phyloP scores from a whole-genome alignment of 1,139 yeast species.

The Nadsonia commutata region DNA sequence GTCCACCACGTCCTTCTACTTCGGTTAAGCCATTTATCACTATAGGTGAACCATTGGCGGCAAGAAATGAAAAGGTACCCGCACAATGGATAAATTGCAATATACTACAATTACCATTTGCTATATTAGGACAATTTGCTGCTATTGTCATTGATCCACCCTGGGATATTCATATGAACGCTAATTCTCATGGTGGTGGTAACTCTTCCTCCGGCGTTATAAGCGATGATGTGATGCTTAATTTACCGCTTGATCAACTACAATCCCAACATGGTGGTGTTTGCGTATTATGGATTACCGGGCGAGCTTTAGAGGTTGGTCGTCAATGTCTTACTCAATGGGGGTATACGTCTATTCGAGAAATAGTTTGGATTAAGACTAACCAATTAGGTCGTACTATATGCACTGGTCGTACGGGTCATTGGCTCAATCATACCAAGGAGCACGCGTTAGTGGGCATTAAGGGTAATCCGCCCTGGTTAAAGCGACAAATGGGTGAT shows the following conservation, averaged over 20 bases:
- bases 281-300: conserved; percentile 83
- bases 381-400: conserved; percentile 79
- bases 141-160: conserved; percentile 73
- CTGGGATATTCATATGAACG: conserved; percentile 25
- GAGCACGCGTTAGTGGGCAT: conserved; percentile 78
- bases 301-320: conserved; percentile 81
- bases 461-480: conserved; percentile 72
- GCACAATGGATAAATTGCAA: conserved; percentile 86
- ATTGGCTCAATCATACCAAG: conserved; percentile 91
- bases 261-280: conserved; percentile 80
- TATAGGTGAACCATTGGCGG: background rate
- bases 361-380: conserved; percentile 79
- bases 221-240: conserved; percentile 34
- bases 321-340: conserved; percentile 59
- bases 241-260: conserved; percentile 47
- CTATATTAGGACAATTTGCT: conserved; percentile 64
- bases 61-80: conserved; percentile 25
- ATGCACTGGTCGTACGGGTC: conserved; percentile 92
- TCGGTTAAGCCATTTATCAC: background rate
- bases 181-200: no score
- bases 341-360: conserved; percentile 73
- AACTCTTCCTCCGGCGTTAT: no score
- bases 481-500: conserved; percentile 47
- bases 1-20: background rate
- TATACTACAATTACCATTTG: conserved; percentile 55